phyloP scores from a whole-genome alignment of 2,329 filamentous ascomycete species.

The Venturia carpophila region DNA sequence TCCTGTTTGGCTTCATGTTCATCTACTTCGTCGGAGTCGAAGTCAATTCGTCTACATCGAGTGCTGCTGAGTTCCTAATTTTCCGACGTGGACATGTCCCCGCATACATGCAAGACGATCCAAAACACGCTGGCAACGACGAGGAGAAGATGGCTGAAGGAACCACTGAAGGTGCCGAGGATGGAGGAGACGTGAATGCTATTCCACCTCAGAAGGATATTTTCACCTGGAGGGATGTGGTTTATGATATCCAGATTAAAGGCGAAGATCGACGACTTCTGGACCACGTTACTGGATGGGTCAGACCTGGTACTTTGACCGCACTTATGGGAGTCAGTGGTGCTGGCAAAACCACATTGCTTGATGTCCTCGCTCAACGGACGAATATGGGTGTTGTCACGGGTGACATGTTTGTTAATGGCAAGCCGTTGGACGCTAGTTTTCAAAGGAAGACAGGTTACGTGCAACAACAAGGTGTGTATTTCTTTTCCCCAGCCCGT shows the following conservation, averaged over 20 bases:
- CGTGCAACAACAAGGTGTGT: constrained; percentile 12
- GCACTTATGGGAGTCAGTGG: constrained; percentile 55
- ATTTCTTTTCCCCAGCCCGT: constrained; percentile 51
- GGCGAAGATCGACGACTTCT: constrained; percentile 44
- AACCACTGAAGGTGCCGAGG: constrained; percentile 37
- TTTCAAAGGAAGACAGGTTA: constrained; percentile 64
- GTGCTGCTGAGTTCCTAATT: constrained; percentile 53
- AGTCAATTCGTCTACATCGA: constrained; percentile 54
- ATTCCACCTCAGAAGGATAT: constrained; percentile 26
- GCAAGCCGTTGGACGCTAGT: constrained; percentile 50
- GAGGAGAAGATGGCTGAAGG: constrained; percentile 55
- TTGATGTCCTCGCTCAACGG: constrained; percentile 69
- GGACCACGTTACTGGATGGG: constrained; percentile 47
- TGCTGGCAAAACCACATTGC: constrained; percentile 74
- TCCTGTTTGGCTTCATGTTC: constrained; percentile 54
- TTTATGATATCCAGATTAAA: constrained; percentile 47
- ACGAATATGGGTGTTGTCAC: constrained; percentile 56
- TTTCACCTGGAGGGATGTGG: constrained; percentile 48
- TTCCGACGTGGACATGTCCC: constrained; percentile 59
- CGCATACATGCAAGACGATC: constrained; percentile 42
- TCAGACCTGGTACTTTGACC: constrained; percentile 49
- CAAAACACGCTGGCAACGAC: constrained; percentile 48
- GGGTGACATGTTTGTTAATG: constrained; percentile 66
- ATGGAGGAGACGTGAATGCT: constrained; percentile 24
- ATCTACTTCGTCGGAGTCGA: constrained; percentile 58